phyloP scores from a whole-genome alignment of 164 flowering plant species.

The Euptelea pleiosperma region DNA sequence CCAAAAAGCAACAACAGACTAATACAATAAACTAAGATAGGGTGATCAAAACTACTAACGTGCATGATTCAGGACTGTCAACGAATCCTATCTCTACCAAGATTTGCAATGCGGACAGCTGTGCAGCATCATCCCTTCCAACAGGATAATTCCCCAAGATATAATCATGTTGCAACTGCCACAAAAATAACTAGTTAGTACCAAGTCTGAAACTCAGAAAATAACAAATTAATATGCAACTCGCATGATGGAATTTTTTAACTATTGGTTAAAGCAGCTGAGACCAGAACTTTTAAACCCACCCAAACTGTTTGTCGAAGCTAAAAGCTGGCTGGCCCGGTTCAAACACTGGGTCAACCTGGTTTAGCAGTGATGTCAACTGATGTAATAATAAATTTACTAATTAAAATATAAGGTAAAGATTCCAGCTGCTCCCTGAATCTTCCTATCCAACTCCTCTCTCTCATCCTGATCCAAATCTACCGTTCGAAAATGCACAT shows the following conservation, averaged over 20 bases:
- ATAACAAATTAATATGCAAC: not conserved
- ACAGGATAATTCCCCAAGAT: constrained; percentile 98
- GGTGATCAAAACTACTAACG: constrained; percentile 49
- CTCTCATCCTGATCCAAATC: too few species aligned
- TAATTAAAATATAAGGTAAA: too few species aligned
- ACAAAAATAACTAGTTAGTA: constrained; percentile 14
- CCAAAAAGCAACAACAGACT: not conserved
- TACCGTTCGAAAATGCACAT: too few species aligned
- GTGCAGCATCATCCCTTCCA: constrained; percentile 98
- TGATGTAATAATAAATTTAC: too few species aligned
- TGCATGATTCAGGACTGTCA: constrained; percentile 71
- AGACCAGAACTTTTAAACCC: constrained; percentile 2
- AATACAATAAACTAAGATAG: too few species aligned
- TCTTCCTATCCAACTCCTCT: too few species aligned
- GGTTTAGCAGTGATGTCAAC: too few species aligned
- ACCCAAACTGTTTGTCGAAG: too few species aligned
- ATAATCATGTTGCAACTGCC: constrained; percentile 98
- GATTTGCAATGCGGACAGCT: constrained; percentile 92
- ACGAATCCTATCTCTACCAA: constrained; percentile 89
- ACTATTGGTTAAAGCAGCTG: not conserved
- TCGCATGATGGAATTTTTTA: not conserved
- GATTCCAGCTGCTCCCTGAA: too few species aligned
- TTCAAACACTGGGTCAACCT: too few species aligned
- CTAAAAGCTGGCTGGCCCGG: too few species aligned
- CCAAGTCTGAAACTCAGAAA: not conserved